Base-by-base conservation (phyloP, 768 basidiomycete genomes). In the Mycena crocata region DNA sequence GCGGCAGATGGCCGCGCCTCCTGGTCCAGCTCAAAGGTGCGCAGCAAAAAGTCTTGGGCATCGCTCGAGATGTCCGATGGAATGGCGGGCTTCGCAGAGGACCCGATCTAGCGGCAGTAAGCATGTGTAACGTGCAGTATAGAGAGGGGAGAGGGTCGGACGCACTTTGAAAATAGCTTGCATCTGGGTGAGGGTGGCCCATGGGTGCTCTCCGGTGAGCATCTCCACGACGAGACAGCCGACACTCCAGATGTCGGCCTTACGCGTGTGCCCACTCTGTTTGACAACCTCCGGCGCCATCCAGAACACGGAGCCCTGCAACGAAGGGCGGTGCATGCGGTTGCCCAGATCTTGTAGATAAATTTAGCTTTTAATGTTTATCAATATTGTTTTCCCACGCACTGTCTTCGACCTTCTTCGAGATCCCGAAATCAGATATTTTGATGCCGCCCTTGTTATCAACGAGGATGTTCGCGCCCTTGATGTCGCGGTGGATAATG, bases 271-370 rank as follows among this genome's bases (percentile, higher is more conserved):
- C 0, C 90, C 88, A 28, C 91, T 95, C 81, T 99, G 98, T 75
- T 96, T 96, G 64, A 99, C 98, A 23, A 98, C 95, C 79, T 98
- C 97, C 0, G 97, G 97, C 0, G 97, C 97, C 97, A 99, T 98
- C 97, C 97, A 99, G 80, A 98, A 99, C 14, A 98, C 96, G 1
- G 96, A 98, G 2, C 98, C 98, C 78, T 99, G 98, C 7, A 99
- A 81, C 1, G 98, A 99, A 6, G 95, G 94, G 9, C 98, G 86
- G 75, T 98, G 92, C 46, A 90, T 86, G 26, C 92, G 89, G 62
- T 92, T 89, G 14, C 90, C 90, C 26, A 86, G 76, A 73, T 83
- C 83, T 85, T 24, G 61, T 15, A 23, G 14, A 50, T 24, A n/a
- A 52, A 52, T 62, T 39, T 3, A 55, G 26, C 54, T 37, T 51